Base-by-base conservation (phyloP, 1,284 basidiomycete species). In the Puccinia polysora region DNA sequence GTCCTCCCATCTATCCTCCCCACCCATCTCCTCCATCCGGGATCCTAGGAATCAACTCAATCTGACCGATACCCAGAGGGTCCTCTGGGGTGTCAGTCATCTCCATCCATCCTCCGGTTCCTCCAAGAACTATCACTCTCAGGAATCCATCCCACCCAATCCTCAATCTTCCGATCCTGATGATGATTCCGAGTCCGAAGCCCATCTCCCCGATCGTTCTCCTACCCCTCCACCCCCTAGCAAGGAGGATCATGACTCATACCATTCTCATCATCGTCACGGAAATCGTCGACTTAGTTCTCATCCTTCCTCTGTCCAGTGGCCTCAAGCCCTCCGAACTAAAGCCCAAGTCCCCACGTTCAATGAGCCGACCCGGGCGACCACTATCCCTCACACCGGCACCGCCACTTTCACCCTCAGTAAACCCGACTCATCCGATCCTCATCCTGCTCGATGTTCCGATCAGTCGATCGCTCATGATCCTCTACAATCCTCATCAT, bases 51-150 rank as follows among this genome's bases (percentile, higher is more conserved):
- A 2, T 25, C 56, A 40, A 40, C 34, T 47, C 53, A 30, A 49
- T 69, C 34, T 67, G 67, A 50, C 56, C 15, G 45, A 75, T 68
- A 20, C 76, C 73, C 59, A 60, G 63, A 36, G 55, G 36, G 32
- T 36, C 28, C 52, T 45, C 23, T 45, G 59, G 65, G 30, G 49
- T 56, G 28, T 34, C 34, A 59, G 73, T 68, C 52, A 45, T 38
- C 38, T 52, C 34, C 43, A 23, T 65, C 64, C 52, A 49, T 40
- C 20, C n/a, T 40, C 32, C 45, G 59, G n/a, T n/a, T n/a, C 4
- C 47, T 7, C 14, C 14, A 18, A 32, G 52, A 30, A 36, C 47
- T 40, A 30, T 36, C 62, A n/a, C 45, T 30, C 23, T 36, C 49
- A 34, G n/a, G 58, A 71, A 30, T 18, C 28, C 56, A 60, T 30